Percentiles rank a stretch among this genome's conserved stretches.
These are phyloP conservation scores for Torulaspora quercuum DNA, from an alignment of 805 yeast genomes.

Conservation along the genomic window DNA sequence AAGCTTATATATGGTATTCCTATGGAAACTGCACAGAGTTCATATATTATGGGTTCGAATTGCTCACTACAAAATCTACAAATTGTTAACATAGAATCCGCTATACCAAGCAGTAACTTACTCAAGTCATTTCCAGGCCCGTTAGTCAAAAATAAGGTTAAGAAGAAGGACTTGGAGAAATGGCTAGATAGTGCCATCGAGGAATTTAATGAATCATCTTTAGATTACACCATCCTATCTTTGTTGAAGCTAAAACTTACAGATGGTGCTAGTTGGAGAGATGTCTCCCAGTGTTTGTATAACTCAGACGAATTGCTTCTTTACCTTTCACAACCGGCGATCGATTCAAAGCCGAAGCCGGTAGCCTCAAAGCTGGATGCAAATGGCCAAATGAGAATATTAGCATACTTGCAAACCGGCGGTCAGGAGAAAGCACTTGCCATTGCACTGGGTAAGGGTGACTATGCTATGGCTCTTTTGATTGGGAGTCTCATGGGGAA, in stretches of 20 bases:
- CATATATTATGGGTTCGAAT: constrained; percentile 34
- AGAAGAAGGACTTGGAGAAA: constrained; percentile 62
- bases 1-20: constrained; percentile 48
- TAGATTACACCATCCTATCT: constrained; percentile 25
- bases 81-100: constrained; percentile 36
- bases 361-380: constrained; percentile 43
- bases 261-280: constrained; percentile 32
- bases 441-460: constrained; percentile 56
- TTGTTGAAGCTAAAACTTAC: constrained; percentile 28
- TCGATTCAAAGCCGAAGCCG: constrained; percentile 18
- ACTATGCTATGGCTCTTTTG: constrained; percentile 75
- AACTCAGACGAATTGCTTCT: constrained; percentile 32
- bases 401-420: constrained; percentile 52
- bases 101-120: constrained; percentile 34
- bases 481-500: constrained; percentile 65
- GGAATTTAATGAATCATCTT: constrained; percentile 20
- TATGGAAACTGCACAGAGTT: constrained; percentile 17
- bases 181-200: constrained; percentile 51
- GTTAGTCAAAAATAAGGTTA: constrained; percentile 48
- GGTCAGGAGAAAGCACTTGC: constrained; percentile 62
- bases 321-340: constrained; percentile 26
- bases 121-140: constrained; percentile 49
- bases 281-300: constrained; percentile 35
- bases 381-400: constrained; percentile 32
- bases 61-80: constrained; percentile 32